Evolutionary conservation across 1,284 basidiomycete genomes (phyloP), one percentile per base, ranked within the genome.

Genomic region (Sanguinoderma infundibulare): DNA sequence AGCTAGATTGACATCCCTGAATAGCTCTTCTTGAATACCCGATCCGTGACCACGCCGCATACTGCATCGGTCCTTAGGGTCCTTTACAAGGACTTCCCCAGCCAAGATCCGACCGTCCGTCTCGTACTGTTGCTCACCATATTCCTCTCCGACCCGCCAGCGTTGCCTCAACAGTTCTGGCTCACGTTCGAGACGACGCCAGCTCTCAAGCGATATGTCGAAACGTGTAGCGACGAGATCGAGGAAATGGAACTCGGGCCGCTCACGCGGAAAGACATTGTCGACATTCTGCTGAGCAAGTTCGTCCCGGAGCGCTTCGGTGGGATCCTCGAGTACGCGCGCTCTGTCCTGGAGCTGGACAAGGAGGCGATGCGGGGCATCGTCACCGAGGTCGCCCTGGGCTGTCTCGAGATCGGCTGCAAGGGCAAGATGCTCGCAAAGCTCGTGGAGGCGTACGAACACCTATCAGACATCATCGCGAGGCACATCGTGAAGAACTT

Each of bases 341-440:
- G 77, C 61, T 77, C 78, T 22, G 72, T 77, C 30, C 78, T 83
- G 67, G 77, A 74, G 54, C 73, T 87, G 73, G 72, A 70, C 57
- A 66, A 61, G 53, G 71, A 74, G 47, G 82, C 82, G 36, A 74
- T 83, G 14, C 75, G 76, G 53, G 72, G 70, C 14, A 70, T 90
- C 28, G 75, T 85, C 10, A 76, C 80, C 64, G 85, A 88, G 30
- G 83, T 88, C 42, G 81, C 83, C 5, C 70, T 78, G 42, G 79
- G 77, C 60, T 87, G 84, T 67, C 74, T 91, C 55, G 85, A 85
- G 70, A 79, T 88, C 52, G 82, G 83, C 32, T 86, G 86, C 79
- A 89, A 90, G 84, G 90, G 89, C 22, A 87, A 85, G 73, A 83
- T 89, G 64, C 71, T 91, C 56, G 81, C 82, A 69, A 81, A 78